phyloP scores from a whole-genome alignment of 2,329 filamentous ascomycete species.

The Tolypocladium ophioglossoides region DNA sequence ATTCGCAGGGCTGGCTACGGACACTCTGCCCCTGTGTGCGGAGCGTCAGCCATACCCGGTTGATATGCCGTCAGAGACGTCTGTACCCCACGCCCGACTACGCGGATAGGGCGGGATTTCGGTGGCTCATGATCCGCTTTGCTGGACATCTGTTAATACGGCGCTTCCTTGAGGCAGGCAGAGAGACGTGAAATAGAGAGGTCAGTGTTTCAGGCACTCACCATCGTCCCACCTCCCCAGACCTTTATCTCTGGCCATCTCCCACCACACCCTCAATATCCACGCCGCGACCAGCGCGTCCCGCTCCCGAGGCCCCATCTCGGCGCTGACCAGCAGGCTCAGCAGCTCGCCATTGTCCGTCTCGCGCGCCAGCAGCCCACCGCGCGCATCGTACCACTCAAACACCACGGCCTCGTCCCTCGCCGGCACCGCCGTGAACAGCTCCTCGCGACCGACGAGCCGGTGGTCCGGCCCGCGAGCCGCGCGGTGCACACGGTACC shows the following conservation, averaged over 20 bases:
- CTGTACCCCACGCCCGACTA: neutral
- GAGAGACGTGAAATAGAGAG: neutral
- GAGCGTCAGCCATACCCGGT: neutral
- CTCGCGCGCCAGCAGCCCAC: slow-evolving; percentile 20
- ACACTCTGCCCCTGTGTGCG: neutral
- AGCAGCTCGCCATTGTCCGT: slow-evolving; percentile 14
- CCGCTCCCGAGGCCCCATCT: slow-evolving; percentile 15
- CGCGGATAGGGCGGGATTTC: neutral
- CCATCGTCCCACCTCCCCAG: slow-evolving; percentile 6
- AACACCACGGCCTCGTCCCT: slow-evolving; percentile 14
- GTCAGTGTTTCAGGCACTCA: slow-evolving; percentile 2
- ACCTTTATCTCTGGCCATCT: slow-evolving; percentile 9
- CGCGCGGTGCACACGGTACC: slow-evolving; percentile 19
- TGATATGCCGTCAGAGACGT: no score
- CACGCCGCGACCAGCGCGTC: slow-evolving; percentile 25
- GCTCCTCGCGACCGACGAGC: slow-evolving; percentile 8
- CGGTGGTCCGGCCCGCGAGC: slow-evolving; percentile 12
- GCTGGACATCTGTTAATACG: neutral
- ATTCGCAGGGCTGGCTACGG: neutral
- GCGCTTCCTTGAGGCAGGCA: neutral
- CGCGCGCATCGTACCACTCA: slow-evolving; percentile 21
- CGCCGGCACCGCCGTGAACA: slow-evolving; percentile 18
- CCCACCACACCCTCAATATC: slow-evolving; percentile 23
- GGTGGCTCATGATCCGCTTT: neutral
- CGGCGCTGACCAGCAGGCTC: slow-evolving; percentile 19